These are phyloP conservation scores for Plectranthus barbatus DNA, from an alignment of 257 asterid genomes.

Conservation along the genomic window DNA sequence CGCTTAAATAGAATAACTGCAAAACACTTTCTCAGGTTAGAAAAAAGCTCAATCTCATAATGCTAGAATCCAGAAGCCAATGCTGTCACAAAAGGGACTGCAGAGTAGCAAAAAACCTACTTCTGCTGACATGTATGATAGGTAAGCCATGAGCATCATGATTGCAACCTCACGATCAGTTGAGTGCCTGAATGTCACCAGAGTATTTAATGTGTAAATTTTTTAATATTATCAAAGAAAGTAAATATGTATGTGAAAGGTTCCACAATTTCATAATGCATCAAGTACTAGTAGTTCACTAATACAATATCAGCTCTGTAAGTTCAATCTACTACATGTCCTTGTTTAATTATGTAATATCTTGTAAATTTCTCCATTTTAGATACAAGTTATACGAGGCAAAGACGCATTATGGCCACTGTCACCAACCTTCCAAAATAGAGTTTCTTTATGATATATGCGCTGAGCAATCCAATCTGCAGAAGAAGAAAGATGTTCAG, in stretches of 20 bases:
- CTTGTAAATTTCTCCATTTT: no score
- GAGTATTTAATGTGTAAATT: background rate
- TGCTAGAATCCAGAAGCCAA: background rate
- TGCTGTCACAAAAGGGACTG: background rate
- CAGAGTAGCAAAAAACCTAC: constrained; percentile 26
- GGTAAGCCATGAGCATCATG: constrained; percentile 74
- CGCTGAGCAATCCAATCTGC: no score
- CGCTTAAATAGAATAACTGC: constrained; percentile 56
- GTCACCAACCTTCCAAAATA: background rate
- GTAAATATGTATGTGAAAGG: background rate
- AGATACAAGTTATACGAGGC: background rate
- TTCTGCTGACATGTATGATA: constrained; percentile 63
- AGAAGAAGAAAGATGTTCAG: no score
- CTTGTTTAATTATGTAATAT: background rate
- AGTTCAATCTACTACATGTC: background rate
- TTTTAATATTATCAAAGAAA: background rate
- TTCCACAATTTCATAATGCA: background rate
- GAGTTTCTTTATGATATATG: no score
- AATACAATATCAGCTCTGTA: background rate
- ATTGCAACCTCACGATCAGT: constrained; percentile 77
- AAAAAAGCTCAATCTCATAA: background rate
- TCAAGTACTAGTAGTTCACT: background rate
- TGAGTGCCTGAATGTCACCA: constrained; percentile 49
- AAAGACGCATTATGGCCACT: background rate
- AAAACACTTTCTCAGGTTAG: constrained; percentile 14